phyloP scores from a whole-genome alignment of 768 basidiomycete species.

The Dioszegia aurantiaca region DNA sequence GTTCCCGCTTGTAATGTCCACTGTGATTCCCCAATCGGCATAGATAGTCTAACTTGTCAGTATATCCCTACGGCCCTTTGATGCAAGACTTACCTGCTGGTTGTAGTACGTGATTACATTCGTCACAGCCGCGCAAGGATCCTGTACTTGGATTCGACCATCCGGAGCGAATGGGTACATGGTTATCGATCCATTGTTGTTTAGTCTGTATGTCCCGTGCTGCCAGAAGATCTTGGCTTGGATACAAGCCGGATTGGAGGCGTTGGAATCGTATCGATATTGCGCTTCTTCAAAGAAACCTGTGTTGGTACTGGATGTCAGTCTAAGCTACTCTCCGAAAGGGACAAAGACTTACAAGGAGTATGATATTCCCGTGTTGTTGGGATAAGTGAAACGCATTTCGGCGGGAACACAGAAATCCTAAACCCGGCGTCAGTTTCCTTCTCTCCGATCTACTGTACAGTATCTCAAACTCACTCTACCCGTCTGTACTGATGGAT shows the following conservation, averaged over 20 bases:
- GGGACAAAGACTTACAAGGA: slow-evolving; percentile 68
- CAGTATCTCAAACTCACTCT: slow-evolving; percentile 60
- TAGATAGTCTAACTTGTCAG: slow-evolving; percentile 39
- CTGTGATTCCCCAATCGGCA: slow-evolving; percentile 67
- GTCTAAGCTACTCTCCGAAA: slow-evolving; percentile 7
- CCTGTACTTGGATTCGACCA: slow-evolving; percentile 91
- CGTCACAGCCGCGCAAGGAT: slow-evolving; percentile 82
- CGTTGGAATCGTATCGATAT: slow-evolving; percentile 85
- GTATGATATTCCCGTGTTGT: slow-evolving; percentile 78
- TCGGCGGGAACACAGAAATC: slow-evolving; percentile 81
- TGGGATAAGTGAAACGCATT: slow-evolving; percentile 76
- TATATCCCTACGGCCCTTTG: not conserved
- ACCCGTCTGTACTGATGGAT: slow-evolving; percentile 73
- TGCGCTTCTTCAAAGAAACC: slow-evolving; percentile 84
- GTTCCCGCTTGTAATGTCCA: slow-evolving; percentile 60
- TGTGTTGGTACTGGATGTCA: slow-evolving; percentile 60
- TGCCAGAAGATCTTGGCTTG: slow-evolving; percentile 83
- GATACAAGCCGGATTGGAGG: slow-evolving; percentile 80
- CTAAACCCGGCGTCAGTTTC: slow-evolving; percentile 55
- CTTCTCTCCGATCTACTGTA: not conserved
- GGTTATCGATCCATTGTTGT: slow-evolving; percentile 74
- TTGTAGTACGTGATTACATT: slow-evolving; percentile 85
- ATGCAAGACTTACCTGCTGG: slow-evolving; percentile 58
- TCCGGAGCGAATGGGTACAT: slow-evolving; percentile 69
- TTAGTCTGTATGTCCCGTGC: slow-evolving; percentile 72